These are phyloP conservation scores for Rhodotorula toruloides DNA, from an alignment of 768 basidiomycete species.

Conservation along the genomic window DNA sequence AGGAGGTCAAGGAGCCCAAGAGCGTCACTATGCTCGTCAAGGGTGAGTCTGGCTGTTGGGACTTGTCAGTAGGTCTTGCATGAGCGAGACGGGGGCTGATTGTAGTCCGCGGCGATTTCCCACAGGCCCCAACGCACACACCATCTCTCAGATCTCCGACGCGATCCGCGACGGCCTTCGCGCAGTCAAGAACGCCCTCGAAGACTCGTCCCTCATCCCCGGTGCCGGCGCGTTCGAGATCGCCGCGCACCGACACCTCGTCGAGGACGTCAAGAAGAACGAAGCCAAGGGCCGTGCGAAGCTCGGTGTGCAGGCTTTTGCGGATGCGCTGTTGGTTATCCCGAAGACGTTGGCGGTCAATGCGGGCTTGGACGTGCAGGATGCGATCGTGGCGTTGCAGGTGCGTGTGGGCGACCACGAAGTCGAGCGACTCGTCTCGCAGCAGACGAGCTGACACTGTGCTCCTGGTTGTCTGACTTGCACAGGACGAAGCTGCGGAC, in stretches of 20 bases:
- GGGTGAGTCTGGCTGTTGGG: constrained; percentile 48
- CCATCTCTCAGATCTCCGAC: constrained; percentile 92
- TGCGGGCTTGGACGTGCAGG: constrained; percentile 95
- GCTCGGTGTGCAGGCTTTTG: constrained; percentile 95
- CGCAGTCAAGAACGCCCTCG: constrained; percentile 92
- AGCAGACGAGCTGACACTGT: too few species aligned
- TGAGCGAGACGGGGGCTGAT: background rate
- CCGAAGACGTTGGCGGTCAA: constrained; percentile 95
- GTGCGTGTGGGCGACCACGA: too few species aligned
- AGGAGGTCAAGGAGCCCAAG: constrained; percentile 92
- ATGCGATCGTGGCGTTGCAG: constrained; percentile 84
- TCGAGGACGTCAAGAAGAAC: constrained; percentile 63
- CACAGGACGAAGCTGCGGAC: constrained; percentile 84
- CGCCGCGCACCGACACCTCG: constrained; percentile 77
- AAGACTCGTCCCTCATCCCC: constrained; percentile 80
- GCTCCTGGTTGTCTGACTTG: background rate
- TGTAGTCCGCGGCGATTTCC: background rate
- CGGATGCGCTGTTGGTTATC: constrained; percentile 86
- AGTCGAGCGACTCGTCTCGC: too few species aligned
- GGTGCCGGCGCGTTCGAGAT: constrained; percentile 99
- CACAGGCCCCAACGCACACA: constrained; percentile 81
- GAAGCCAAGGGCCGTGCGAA: constrained; percentile 87
- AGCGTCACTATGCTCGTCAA: constrained; percentile 94
- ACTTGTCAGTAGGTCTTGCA: background rate
- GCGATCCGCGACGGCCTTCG: constrained; percentile 95